Conservation (phyloP, 75 land plant species). For the Pinus albicaulis region DNA sequence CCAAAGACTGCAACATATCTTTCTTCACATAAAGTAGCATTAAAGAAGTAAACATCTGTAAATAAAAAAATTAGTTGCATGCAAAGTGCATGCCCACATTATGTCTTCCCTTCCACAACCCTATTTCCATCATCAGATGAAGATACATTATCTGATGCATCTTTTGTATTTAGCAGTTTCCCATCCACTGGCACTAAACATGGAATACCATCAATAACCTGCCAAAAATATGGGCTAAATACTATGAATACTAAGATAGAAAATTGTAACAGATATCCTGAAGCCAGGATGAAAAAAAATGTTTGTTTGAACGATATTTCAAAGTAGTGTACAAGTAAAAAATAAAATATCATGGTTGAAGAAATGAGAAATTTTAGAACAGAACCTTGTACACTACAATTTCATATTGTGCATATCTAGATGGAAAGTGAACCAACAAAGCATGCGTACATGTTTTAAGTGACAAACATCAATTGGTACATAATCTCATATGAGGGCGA, state of each 20-base stretch:
- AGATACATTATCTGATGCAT: neutral
- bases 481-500: too few species aligned
- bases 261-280: neutral
- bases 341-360: neutral
- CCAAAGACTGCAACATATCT: too few species aligned
- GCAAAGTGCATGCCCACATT: neutral
- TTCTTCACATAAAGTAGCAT: too few species aligned
- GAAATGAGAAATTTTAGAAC: neutral
- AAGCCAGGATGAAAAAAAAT: neutral
- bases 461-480: neutral
- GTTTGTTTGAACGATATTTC: neutral
- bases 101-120: neutral
- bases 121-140: neutral
- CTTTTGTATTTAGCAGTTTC: constrained; percentile 13
- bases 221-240: neutral
- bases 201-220: constrained; percentile 41
- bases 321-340: neutral
- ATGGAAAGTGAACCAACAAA: neutral
- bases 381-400: neutral
- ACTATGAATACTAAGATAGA: neutral
- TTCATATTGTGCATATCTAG: neutral
- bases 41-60: too few species aligned
- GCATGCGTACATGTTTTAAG: neutral
- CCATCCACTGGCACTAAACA: constrained; percentile 24
- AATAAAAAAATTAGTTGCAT: too few species aligned